Evolutionary conservation across 1,284 basidiomycete genomes (phyloP), one percentile per base, ranked within the genome.

Genomic region (Pseudozyma pruni): DNA sequence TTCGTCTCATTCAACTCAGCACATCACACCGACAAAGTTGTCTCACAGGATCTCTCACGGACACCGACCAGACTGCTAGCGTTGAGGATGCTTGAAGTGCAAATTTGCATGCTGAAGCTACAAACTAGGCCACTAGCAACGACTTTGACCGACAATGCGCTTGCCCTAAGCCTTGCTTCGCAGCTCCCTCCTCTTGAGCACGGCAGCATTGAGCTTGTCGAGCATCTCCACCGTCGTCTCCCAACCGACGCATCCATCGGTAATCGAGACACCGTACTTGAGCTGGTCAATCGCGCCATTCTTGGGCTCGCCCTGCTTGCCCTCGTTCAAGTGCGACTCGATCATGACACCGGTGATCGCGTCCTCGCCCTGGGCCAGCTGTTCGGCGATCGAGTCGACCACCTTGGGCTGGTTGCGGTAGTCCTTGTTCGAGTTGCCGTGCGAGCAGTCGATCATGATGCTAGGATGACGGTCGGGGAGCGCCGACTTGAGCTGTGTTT

Each of bases 271-370:
- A n/a, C 81, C 81, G 57, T 80, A 80, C 51, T 80, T 68, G 40
- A 83, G 67, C 39, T 71, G 69, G 37, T 75, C 69, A 14, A 67
- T 64, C 42, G 67, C 38, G 19, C 81, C 81, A 31, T 74, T 66
- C 71, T 81, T 80, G 23, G 81, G 81, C 63, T 81, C 79, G 41
- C 73, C 63, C 68, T 83, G 81, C 64, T 81, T 80, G 52, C 81
- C 81, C 64, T 81, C 90, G 79, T 91, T 90, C 83, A 98, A 89
- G 83, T 97, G 91, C 35, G 89, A 91, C 85, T 98, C 95, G 82
- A 98, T 89, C 94, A 98, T 97, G 72, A 97, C 92, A 63, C 95
- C 94, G 2, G 91, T 94, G 83, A 98, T 92, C 54, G 88, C 86
- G 58, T 84, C 87, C 74, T 93, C 89, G 42, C 93, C 94, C 8